phyloP scores from a whole-genome alignment of 2,329 filamentous ascomycete genomes.

The Phaeomoniella chlamydospora region DNA sequence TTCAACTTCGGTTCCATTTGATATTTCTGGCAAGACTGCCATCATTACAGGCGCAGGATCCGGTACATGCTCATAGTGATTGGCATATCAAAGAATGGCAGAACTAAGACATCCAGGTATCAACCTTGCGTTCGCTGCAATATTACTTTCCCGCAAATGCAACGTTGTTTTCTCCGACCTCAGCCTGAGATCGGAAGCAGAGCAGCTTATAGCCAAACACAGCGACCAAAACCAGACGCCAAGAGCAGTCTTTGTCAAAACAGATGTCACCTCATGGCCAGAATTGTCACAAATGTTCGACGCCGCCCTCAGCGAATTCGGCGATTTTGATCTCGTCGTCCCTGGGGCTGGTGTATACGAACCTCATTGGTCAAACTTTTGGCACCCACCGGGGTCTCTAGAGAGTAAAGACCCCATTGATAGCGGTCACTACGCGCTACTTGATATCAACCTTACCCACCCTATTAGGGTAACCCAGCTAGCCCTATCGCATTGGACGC shows the following conservation, averaged over 20 bases:
- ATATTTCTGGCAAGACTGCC: too few species aligned
- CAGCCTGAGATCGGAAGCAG: conserved; percentile 27
- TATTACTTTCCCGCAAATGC: conserved; percentile 27
- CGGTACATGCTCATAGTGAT: too few species aligned
- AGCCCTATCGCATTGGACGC: conserved; percentile 33
- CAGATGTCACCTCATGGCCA: conserved; percentile 33
- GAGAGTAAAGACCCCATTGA: conserved; percentile 24
- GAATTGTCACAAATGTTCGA: conserved; percentile 35
- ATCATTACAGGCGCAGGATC: conserved; percentile 41
- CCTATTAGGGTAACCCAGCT: conserved; percentile 37
- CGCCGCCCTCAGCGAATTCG: conserved; percentile 32
- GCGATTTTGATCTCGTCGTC: conserved; percentile 30
- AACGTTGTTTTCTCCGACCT: conserved; percentile 32
- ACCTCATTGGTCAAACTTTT: conserved; percentile 34
- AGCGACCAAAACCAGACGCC: conserved; percentile 10
- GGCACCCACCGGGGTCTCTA: conserved; percentile 28
- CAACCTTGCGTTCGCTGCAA: conserved; percentile 27
- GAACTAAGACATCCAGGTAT: too few species aligned
- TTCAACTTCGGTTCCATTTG: too few species aligned
- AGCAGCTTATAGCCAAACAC: conserved; percentile 23
- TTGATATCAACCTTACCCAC: conserved; percentile 38
- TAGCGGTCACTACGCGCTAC: conserved; percentile 25
- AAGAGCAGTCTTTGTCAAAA: conserved; percentile 27
- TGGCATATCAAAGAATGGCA: too few species aligned
- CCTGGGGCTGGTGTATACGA: conserved; percentile 27